Evolutionary conservation across 1,284 basidiomycete species (phyloP), one percentile per base, ranked within the genome.

Genomic region (Polyporus tsugae): DNA sequence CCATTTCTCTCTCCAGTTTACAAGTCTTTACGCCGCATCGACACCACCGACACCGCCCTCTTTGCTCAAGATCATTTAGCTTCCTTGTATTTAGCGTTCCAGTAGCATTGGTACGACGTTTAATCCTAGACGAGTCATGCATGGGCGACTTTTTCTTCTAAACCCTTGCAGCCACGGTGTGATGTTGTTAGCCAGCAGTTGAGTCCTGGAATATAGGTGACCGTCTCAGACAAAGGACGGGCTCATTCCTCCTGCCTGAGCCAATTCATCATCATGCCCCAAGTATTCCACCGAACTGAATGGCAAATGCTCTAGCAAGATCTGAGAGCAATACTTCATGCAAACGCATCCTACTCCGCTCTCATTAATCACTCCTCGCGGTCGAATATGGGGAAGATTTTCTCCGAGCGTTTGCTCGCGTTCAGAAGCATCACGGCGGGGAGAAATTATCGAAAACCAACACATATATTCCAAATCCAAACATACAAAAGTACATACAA

Each of bases 401-500:
- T n/a, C 42, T 46, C 10, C 2, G 9, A n/a, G 19, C n/a, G 44
- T n/a, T 49, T 25, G 4, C 22, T 25, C 5, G 6, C 44, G 10
- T 9, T 42, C 41, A 22, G 0, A 10, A 11, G 46, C 0, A 22
- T 5, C 46, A 10, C 46, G 13, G 0, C 3, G 9, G 44, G 7
- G 11, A 25, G n/a, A 49, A 4, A 4, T 25, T 11, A 10, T 49
- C n/a, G n/a, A 49, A 19, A 49, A 25, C 22, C 10, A 49, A 55
- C 2, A 9, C 4, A 55, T 55, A 29, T 55, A 55, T 55, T 55
- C 52, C 52, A 13, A 10, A 25, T 15, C 52, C 15, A 29, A 46
- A 53, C 25, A 53, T 58, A 53, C 46, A 55, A 60, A 55, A 60
- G 2, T 25, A 53, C 6, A 62, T n/a, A 36, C 39, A 35, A 44